phyloP scores from a whole-genome alignment of 2,329 filamentous ascomycete genomes.

The Corinectria fuckeliana region DNA sequence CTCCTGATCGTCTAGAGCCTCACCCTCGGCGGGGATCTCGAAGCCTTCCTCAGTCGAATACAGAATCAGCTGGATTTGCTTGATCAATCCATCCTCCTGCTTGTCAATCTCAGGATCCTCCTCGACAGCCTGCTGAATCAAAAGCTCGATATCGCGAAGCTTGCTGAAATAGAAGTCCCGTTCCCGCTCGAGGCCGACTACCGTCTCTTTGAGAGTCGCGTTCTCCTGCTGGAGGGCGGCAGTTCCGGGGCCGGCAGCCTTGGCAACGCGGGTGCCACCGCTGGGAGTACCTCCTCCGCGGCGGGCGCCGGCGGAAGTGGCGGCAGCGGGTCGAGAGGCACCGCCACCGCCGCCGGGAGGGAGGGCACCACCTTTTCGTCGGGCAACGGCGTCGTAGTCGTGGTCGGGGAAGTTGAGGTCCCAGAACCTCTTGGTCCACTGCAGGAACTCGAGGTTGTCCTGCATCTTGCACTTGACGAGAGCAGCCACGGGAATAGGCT shows the following conservation, averaged over 20 bases:
- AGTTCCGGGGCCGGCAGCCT: constrained; percentile 62
- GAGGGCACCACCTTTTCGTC: constrained; percentile 79
- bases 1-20: constrained; percentile 78
- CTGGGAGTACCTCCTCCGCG: constrained; percentile 70
- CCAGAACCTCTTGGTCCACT: constrained; percentile 97
- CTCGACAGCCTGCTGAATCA: constrained; percentile 92
- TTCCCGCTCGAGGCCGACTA: constrained; percentile 93
- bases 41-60: constrained; percentile 96
- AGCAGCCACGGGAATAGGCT: constrained; percentile 84
- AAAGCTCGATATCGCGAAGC: constrained; percentile 92
- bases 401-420: constrained; percentile 97
- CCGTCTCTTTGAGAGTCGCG: constrained; percentile 88
- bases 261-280: constrained; percentile 55
- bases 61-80: constrained; percentile 94
- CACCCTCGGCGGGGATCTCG: constrained; percentile 84
- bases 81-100: constrained; percentile 89
- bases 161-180: constrained; percentile 99
- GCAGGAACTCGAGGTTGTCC: constrained; percentile 98
- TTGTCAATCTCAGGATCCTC: constrained; percentile 92
- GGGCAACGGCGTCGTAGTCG: constrained; percentile 89
- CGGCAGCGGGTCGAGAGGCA: constrained; percentile 56
- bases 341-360: constrained; percentile 56
- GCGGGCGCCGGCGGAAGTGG: constrained; percentile 57
- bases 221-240: constrained; percentile 86
- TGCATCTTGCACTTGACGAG: constrained; percentile 99